Base-by-base conservation (phyloP, 805 yeast genomes). In the Allodekkera sacchari region DNA sequence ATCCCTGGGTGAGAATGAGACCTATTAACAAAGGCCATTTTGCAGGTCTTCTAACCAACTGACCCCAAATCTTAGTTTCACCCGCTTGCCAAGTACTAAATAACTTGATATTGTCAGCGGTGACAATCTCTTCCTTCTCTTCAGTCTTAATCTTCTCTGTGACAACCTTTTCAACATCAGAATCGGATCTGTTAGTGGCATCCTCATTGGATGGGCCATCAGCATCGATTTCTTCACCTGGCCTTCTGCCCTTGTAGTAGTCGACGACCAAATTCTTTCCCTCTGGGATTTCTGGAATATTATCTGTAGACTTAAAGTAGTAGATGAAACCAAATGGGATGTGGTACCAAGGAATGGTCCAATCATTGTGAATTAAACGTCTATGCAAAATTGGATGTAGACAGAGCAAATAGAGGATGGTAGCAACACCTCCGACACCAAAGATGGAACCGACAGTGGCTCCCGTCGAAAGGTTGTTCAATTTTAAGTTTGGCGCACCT, bases 401-500 rank as follows among this genome's bases (percentile, higher is more conserved):
- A 56, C 76, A 73, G 12, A 69, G 29, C 45, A 71, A 47, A 51
- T 75, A 77, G 19, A 79, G 30, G 1, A 55, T 25, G 10, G 65
- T 42, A 6, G 82, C 80, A 38, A 66, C 78, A 22, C 56, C 75
- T 40, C 74, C 85, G 33, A 71, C 78, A 34, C 85, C 83, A 33
- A 79, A 56, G 38, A 77, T 71, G 19, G 83, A 62, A 7, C 75
- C 82, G 28, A 59, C 63, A 25, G 70, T 70, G 8, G 77, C 67
- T 19, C 70, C 69, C 5, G 63, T 46, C 2, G 77, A 60, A 32
- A 80, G 61, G 6, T 71, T 48, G 41, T 71, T 63, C 47, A 81
- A 62, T 18, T 72, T 58, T 44, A 80, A 66, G 41, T 68, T 67
- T 45, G 88, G 85, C 34, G 88, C 78, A 45, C 87, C 88, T 53